phyloP scores from a whole-genome alignment of 192 early-diverging fungal species.

The Pilobolus umbonatus region DNA sequence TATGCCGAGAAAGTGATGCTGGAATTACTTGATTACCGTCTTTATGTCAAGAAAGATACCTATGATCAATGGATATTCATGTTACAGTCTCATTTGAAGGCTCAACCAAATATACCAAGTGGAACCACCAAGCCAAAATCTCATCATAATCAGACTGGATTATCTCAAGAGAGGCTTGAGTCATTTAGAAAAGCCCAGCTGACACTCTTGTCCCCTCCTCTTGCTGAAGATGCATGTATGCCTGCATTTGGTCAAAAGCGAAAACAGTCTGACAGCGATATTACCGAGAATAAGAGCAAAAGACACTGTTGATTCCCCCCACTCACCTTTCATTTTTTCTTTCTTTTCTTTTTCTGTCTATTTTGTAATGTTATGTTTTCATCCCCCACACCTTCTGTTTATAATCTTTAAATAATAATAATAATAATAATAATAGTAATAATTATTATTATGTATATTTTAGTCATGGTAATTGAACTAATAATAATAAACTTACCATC shows the following conservation, averaged over 20 bases:
- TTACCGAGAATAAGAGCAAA: no score
- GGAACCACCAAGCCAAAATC: not conserved
- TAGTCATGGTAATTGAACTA: no score
- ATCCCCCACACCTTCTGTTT: no score
- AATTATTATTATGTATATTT: no score
- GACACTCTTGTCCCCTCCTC: not conserved
- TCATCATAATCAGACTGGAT: not conserved
- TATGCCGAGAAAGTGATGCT: slow-evolving; percentile 79
- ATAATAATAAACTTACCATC: no score
- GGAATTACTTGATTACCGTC: slow-evolving; percentile 71
- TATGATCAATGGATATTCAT: slow-evolving; percentile 33
- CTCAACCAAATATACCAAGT: slow-evolving; percentile 7
- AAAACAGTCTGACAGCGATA: no score
- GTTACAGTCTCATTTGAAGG: slow-evolving; percentile 30
- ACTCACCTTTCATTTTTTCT: no score
- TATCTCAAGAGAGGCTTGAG: not conserved
- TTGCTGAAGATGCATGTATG: slow-evolving; percentile 9
- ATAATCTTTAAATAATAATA: no score
- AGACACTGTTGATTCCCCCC: no score
- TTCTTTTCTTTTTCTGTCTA: no score
- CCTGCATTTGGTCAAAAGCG: not conserved
- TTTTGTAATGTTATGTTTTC: no score
- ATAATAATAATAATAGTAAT: no score
- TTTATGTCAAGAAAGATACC: slow-evolving; percentile 51
- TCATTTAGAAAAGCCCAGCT: not conserved